phyloP scores from a whole-genome alignment of 2,329 filamentous ascomycete genomes.

The Herpotrichia juniperi region DNA sequence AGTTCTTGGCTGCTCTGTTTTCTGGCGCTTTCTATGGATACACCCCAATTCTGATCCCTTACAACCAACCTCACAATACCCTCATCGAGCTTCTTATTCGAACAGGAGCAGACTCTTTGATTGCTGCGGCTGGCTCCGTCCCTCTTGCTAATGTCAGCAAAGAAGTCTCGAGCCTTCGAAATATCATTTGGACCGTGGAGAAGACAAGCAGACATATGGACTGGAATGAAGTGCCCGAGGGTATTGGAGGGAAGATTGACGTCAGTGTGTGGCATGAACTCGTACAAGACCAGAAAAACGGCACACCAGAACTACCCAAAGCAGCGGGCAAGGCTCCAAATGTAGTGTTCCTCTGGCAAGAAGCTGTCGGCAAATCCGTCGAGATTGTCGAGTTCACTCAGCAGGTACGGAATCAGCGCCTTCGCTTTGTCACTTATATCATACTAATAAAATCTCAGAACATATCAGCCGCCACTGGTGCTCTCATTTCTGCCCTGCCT shows the following conservation, averaged over 20 bases:
- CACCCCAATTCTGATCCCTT: slow-evolving; percentile 83
- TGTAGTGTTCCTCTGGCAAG: slow-evolving; percentile 70
- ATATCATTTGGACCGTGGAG: slow-evolving; percentile 92
- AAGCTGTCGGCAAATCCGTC: slow-evolving; percentile 52
- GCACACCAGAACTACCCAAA: slow-evolving; percentile 68
- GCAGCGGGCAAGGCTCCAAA: slow-evolving; percentile 59
- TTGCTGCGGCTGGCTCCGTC: slow-evolving; percentile 86
- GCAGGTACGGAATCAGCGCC: slow-evolving; percentile 48
- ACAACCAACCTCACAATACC: slow-evolving; percentile 72
- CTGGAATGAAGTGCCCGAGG: slow-evolving; percentile 87
- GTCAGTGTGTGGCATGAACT: slow-evolving; percentile 95
- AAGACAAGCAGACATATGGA: slow-evolving; percentile 90
- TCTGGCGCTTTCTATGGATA: slow-evolving; percentile 88
- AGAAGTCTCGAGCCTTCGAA: slow-evolving; percentile 70
- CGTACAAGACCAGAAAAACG: slow-evolving; percentile 65
- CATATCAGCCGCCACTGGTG: slow-evolving; percentile 83
- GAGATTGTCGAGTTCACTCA: slow-evolving; percentile 85
- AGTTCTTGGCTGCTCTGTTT: slow-evolving; percentile 82
- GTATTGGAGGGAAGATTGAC: slow-evolving; percentile 74
- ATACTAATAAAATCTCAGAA: slow-evolving; percentile 59
- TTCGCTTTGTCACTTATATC: too few species aligned
- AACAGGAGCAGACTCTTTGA: slow-evolving; percentile 77
- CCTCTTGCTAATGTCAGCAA: slow-evolving; percentile 76
- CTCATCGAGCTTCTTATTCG: slow-evolving; percentile 75
- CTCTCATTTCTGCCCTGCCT: slow-evolving; percentile 77